Base-by-base conservation (phyloP, 768 basidiomycete genomes). In the Pleurotus giganteus region DNA sequence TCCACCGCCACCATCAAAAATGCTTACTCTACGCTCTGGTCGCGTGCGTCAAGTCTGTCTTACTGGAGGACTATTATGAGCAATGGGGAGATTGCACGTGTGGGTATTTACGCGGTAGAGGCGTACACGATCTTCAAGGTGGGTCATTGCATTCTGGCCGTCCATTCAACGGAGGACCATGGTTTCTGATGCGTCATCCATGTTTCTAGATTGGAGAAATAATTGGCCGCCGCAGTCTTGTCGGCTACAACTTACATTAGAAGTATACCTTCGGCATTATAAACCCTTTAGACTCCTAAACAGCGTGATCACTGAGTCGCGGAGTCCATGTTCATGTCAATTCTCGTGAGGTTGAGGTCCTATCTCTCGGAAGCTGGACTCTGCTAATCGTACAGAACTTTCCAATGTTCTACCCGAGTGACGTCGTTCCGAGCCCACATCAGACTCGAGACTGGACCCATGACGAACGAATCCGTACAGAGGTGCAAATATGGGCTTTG, bases 101-200 rank as follows among this genome's bases (percentile, higher is more conserved):
- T 92, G 23, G 84, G 84, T 8, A 68, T 92, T 15, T 91, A 93
- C 65, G 91, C 82, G 7, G 65, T 92, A 21, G 91, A 96, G 72
- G 93, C 91, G 28, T 96, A 94, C 66, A 86, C 88, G 13, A 88
- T 96, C 62, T 96, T 89, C 79, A 90, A 90, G 77, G 89, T 88
- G 58, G 29, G 82, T 69, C 29, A 0, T 41, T 13, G n/a, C n/a
- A n/a, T n/a, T n/a, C n/a, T n/a, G n/a, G n/a, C n/a, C 17, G 24
- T 32, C 9, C 6, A 34, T 44, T 19, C 13, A 29, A 37, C 19
- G 17, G 12, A 26, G n/a, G n/a, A 27, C 3, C n/a, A 37, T 31
- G 24, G 29, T 37, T 37, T 37, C 29, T 55, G n/a, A 54, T 43
- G 19, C n/a, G 19, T 34, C 9, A 11, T 32, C 4, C 45, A n/a